Percentiles rank a stretch among this genome's conserved stretches.
Evolutionary conservation across 345 rosid genomes (phyloP).

Genomic region (Pelargonium nanum): DNA sequence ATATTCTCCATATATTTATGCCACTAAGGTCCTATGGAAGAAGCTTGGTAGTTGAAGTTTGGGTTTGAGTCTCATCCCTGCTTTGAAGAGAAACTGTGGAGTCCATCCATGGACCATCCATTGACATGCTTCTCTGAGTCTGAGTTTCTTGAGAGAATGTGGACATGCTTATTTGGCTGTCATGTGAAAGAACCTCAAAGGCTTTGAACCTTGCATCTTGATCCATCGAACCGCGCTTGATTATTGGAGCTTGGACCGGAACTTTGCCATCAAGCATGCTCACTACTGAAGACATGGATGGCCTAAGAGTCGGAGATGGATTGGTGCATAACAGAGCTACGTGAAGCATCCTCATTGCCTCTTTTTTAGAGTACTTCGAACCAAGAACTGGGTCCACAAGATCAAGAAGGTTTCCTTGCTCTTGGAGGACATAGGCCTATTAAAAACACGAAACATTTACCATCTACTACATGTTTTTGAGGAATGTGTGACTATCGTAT

Average conservation of each 20-base stretch:
- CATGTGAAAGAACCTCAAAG: constrained; percentile 53
- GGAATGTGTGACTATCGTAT: neutral
- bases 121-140: constrained; percentile 34
- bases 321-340: constrained; percentile 78
- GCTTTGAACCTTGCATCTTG: constrained; percentile 71
- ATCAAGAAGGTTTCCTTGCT: constrained; percentile 78
- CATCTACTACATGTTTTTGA: neutral
- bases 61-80: constrained; percentile 20
- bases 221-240: constrained; percentile 38
- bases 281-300: constrained; percentile 76
- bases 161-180: constrained; percentile 45
- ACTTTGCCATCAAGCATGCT: constrained; percentile 72
- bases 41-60: constrained; percentile 23
- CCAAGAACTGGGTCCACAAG: constrained; percentile 72
- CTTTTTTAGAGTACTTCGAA: constrained; percentile 36
- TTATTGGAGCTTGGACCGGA: constrained; percentile 56
- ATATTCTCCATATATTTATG: neutral
- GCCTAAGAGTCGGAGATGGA: constrained; percentile 80
- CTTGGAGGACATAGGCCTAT: constrained; percentile 87
- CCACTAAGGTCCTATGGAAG: constrained; percentile 5
- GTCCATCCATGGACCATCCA: constrained; percentile 63
- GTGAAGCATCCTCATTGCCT: constrained; percentile 60
- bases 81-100: constrained; percentile 32
- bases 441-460: no score
- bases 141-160: constrained; percentile 30